phyloP scores from a whole-genome alignment of 352 stramenopile species.

The Phytophthora constricta region DNA sequence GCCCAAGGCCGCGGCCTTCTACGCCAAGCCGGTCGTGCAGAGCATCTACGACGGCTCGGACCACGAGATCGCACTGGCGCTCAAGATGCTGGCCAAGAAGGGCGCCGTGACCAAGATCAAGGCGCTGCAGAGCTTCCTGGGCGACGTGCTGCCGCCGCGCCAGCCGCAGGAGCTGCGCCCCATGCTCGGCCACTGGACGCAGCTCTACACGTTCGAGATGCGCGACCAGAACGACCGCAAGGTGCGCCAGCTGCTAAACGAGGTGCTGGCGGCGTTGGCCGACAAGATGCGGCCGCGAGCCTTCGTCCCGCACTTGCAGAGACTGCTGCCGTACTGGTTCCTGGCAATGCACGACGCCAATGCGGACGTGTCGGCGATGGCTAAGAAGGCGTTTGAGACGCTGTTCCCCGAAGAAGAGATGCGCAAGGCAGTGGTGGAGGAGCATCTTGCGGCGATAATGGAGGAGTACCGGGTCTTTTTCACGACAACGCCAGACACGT shows the following conservation, averaged over 20 bases:
- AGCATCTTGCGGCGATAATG: constrained; percentile 55
- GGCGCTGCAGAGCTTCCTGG: constrained; percentile 69
- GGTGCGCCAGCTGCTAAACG: constrained; percentile 77
- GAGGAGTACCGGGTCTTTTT: constrained; percentile 76
- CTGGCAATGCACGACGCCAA: constrained; percentile 84
- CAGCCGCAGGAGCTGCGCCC: constrained; percentile 62
- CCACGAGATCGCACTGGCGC: constrained; percentile 75
- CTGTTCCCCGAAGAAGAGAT: constrained; percentile 53
- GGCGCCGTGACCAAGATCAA: constrained; percentile 84
- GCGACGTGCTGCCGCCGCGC: constrained; percentile 66
- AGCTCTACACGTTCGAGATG: constrained; percentile 83
- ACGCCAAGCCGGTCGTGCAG: constrained; percentile 31
- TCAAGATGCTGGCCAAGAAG: constrained; percentile 90
- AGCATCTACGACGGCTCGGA: constrained; percentile 83
- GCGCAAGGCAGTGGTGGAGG: constrained; percentile 41
- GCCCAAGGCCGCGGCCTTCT: constrained; percentile 22
- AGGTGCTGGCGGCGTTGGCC: constrained; percentile 65
- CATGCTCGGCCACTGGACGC: constrained; percentile 80
- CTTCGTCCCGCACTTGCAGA: constrained; percentile 73
- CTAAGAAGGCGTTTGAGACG: constrained; percentile 57
- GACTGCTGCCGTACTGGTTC: constrained; percentile 81
- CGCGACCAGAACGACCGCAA: constrained; percentile 87
- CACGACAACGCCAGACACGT: constrained; percentile 60
- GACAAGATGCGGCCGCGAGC: constrained; percentile 74
- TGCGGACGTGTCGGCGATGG: constrained; percentile 53